These are phyloP conservation scores for Tillandsia leiboldiana DNA, from an alignment of 176 grass and related monocot genomes.

Conservation along the genomic window DNA sequence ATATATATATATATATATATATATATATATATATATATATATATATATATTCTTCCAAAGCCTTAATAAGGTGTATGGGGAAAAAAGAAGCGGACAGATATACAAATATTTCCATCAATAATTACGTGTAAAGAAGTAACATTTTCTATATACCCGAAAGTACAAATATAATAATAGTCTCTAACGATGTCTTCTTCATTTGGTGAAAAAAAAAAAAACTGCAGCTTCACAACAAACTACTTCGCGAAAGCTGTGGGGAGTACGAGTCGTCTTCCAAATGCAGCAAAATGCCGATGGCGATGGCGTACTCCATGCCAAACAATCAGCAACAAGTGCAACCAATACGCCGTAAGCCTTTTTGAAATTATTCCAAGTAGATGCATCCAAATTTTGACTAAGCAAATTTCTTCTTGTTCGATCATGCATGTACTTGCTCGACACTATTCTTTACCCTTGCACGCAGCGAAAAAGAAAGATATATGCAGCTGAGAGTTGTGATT, in stretches of 20 bases:
- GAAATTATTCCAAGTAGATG: background rate
- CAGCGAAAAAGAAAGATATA: no score
- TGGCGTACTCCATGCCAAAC: conserved; percentile 30
- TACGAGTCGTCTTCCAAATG: conserved; percentile 35
- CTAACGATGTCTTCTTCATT: background rate
- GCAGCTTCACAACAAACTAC: conserved; percentile 43
- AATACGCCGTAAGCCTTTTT: conserved; percentile 36
- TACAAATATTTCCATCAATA: no score
- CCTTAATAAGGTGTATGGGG: no score
- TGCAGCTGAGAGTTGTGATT: no score
- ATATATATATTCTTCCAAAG: no score
- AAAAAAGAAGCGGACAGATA: no score
- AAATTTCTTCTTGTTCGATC: background rate
- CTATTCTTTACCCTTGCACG: no score
- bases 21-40: no score
- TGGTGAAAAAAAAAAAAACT: background rate
- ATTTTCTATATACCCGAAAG: no score
- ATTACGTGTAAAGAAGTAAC: no score
- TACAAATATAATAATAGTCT: background rate
- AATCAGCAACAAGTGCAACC: conserved; percentile 46
- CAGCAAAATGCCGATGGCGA: conserved; percentile 21
- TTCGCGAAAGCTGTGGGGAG: conserved; percentile 27
- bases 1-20: no score
- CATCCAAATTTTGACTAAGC: background rate
- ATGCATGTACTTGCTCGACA: no score